Evolutionary conservation across 2,329 filamentous ascomycete species (phyloP).

Genomic region (Didymellaceae sp.): DNA sequence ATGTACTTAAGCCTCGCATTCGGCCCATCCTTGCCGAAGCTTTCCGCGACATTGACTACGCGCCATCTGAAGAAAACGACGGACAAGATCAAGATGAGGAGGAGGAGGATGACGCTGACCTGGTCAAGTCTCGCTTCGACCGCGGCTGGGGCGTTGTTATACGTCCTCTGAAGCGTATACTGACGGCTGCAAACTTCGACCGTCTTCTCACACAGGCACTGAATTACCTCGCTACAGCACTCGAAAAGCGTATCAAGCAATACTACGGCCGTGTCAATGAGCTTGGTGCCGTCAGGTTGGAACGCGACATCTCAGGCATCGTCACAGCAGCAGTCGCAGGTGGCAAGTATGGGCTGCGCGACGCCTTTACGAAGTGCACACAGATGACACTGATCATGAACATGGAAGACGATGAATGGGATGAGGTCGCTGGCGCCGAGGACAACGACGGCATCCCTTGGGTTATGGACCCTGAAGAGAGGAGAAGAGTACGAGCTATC

Average conservation of each 20-base stretch:
- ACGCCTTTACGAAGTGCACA: conserved; percentile 75
- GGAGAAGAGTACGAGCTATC: conserved; percentile 72
- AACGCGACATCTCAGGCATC: conserved; percentile 81
- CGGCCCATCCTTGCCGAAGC: conserved; percentile 84
- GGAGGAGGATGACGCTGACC: conserved; percentile 61
- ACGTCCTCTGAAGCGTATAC: conserved; percentile 80
- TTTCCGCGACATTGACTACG: conserved; percentile 90
- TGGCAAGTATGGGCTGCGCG: conserved; percentile 76
- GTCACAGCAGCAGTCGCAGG: conserved; percentile 69
- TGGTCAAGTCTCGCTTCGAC: conserved; percentile 81
- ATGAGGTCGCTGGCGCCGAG: conserved; percentile 66
- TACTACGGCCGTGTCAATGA: conserved; percentile 81
- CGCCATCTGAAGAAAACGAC: conserved; percentile 68
- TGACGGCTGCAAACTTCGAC: conserved; percentile 78
- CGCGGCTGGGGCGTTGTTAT: conserved; percentile 85
- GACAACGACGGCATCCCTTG: conserved; percentile 69
- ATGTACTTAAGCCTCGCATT: conserved; percentile 84
- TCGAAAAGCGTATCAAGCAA: conserved; percentile 87
- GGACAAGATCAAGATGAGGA: conserved; percentile 49
- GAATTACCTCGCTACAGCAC: conserved; percentile 73
- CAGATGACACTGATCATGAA: conserved; percentile 88
- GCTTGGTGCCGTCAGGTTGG: conserved; percentile 80
- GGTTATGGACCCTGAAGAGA: conserved; percentile 76
- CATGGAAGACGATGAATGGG: conserved; percentile 97
- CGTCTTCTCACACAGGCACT: conserved; percentile 77